Percentiles rank a stretch among this genome's conserved stretches.
Evolutionary conservation across 768 basidiomycete genomes (phyloP).

Genomic region (Russula brevipes): DNA sequence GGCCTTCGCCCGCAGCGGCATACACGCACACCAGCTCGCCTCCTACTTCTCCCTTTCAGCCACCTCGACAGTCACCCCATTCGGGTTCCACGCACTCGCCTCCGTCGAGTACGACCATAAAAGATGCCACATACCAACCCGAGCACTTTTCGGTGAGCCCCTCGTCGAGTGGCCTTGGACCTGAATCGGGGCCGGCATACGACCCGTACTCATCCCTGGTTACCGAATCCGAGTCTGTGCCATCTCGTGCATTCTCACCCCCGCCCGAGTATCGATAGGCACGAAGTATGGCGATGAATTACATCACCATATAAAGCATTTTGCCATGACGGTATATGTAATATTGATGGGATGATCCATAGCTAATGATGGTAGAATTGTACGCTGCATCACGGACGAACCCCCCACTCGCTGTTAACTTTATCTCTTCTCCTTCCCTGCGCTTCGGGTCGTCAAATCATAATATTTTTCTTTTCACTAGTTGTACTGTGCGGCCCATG

Average conservation of each 20-base stretch:
- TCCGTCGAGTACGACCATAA: neutral
- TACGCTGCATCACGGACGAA: constrained; percentile 3
- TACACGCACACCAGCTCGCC: neutral
- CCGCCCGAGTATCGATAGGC: constrained; percentile 12
- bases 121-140: neutral
- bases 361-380: neutral
- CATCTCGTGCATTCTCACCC: neutral
- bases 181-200: neutral
- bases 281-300: neutral
- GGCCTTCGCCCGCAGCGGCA: neutral
- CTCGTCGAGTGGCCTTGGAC: neutral
- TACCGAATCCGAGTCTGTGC: neutral
- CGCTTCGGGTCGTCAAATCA: neutral
- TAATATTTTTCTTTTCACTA: neutral
- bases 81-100: neutral
- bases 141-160: neutral
- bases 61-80: neutral
- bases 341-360: neutral
- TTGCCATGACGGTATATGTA: neutral
- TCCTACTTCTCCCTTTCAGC: neutral
- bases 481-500: no score
- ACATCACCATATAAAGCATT: neutral
- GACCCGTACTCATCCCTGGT: neutral
- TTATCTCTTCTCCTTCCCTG: neutral
- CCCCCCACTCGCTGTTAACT: neutral